A percentile compares a stretch with the other conserved stretches of the same genome.
Conservation (phyloP, 1,139 yeast genomes). For the Trichomonascaceae sp. region DNA sequence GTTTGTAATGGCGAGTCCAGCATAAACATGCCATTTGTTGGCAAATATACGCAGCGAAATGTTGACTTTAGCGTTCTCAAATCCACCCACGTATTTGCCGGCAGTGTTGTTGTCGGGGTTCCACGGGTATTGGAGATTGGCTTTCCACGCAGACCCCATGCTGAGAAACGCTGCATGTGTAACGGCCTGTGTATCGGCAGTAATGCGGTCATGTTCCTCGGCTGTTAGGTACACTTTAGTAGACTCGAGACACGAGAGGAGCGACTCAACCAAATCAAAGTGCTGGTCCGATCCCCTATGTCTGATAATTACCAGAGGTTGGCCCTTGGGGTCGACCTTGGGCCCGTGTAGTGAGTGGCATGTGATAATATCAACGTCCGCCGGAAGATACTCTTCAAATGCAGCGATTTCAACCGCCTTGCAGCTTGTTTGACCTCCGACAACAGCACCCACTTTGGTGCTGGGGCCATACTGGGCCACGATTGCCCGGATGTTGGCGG, state of each 20-base stretch:
- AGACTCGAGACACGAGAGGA: conserved; percentile 64
- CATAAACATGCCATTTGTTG: conserved; percentile 96
- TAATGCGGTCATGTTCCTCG: conserved; percentile 78
- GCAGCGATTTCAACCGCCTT: conserved; percentile 84
- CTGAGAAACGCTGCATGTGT: conserved; percentile 95
- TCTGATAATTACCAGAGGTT: conserved; percentile 75
- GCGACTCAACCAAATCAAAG: conserved; percentile 44
- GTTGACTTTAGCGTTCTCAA: conserved; percentile 91
- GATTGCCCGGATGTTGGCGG: conserved; percentile 55
- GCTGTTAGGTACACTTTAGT: conserved; percentile 71
- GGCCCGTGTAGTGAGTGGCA: conserved; percentile 96
- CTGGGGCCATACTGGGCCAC: conserved; percentile 74
- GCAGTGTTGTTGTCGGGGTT: conserved; percentile 39
- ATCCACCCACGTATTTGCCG: conserved; percentile 79
- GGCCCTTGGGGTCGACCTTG: conserved; percentile 74
- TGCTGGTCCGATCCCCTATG: conserved; percentile 54
- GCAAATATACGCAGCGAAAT: conserved; percentile 81
- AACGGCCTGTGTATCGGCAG: conserved; percentile 98
- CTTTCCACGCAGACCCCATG: conserved; percentile 96
- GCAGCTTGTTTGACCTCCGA: conserved; percentile 98
- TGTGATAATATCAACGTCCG: conserved; percentile 69
- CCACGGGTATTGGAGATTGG: conserved; percentile 83
- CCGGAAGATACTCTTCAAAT: conserved; percentile 60
- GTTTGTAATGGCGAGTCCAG: conserved; percentile 90
- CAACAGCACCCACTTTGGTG: conserved; percentile 74